Evolutionary conservation across 306 rosid genomes (phyloP).

Genomic region (Vachellia collinsii): DNA sequence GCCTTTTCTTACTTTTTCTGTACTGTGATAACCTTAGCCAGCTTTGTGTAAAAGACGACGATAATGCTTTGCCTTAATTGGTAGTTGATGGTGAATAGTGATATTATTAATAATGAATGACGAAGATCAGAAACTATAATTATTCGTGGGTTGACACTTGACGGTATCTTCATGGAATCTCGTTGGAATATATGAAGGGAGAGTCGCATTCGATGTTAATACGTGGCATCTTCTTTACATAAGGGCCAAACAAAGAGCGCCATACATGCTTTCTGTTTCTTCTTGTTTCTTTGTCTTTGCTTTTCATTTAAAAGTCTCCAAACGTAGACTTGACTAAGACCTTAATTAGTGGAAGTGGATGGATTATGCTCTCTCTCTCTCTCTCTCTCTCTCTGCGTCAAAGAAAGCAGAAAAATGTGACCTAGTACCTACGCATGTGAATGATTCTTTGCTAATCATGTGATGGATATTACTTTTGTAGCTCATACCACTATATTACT

Average conservation of each 20-base stretch:
- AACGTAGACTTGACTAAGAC: slow-evolving; percentile 39
- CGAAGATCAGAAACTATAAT: not conserved
- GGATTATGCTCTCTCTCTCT: not conserved
- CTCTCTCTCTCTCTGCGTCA: not conserved
- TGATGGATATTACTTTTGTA: slow-evolving; percentile 3
- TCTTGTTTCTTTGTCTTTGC: slow-evolving; percentile 33
- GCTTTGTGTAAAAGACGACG: not conserved
- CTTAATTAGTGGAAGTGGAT: slow-evolving; percentile 2
- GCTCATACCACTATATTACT: not conserved
- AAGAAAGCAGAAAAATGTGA: slow-evolving; percentile 26
- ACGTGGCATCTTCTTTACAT: slow-evolving; percentile 7
- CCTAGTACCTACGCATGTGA: slow-evolving; percentile 34
- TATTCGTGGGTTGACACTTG: slow-evolving; percentile 12
- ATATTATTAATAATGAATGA: slow-evolving; percentile 14
- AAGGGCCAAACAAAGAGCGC: slow-evolving; percentile 30
- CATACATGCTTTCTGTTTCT: slow-evolving; percentile 18
- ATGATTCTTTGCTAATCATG: slow-evolving; percentile 11
- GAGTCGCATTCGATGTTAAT: slow-evolving; percentile 34
- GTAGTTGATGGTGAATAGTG: not conserved
- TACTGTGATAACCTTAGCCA: not conserved
- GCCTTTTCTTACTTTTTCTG: slow-evolving; percentile 4
- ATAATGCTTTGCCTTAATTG: not conserved
- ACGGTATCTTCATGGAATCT: slow-evolving; percentile 39
- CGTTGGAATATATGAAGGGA: slow-evolving; percentile 1
- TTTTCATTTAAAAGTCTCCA: slow-evolving; percentile 21